Base-by-base conservation (phyloP, 495 filamentous ascomycete species). In the Penicillium cosmopolitanum region DNA sequence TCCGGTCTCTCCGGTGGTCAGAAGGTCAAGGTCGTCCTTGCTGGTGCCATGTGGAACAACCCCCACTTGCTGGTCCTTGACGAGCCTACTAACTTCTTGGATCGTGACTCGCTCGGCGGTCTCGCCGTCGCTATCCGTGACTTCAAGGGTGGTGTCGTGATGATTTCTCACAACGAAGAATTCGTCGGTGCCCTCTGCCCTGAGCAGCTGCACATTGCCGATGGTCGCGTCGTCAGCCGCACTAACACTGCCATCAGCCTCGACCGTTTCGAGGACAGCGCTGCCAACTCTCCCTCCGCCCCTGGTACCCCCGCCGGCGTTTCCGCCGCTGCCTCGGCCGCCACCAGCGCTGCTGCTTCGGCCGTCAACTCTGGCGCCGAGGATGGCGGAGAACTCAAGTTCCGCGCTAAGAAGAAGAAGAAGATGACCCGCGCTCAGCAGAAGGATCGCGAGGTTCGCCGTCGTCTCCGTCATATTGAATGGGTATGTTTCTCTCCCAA, bases 91-190 rank as follows among this genome's bases (percentile, higher is more conserved):
- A 98, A 98, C 82, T 98, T 97, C 84, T 85, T 98, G 78, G 95
- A 98, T 65, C 92, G 95, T 65, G 96, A 98, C 78, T 96, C 92
- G 0, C 87, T 98, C 9, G 95, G 95, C 65, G 95, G 94, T 71
- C 81, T 98, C 55, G 93, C 95, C 18, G 93, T 96, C 35, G 95
- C 95, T 56, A 97, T 98, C 70, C 90, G 92, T 62, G 95, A 98
- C 70, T 98, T 93, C 85, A 94, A 91, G 75, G 95, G 95, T 58
- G 95, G 95, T 71, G 96, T 98, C 3, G 91, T 98, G 60, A 96
- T 98, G 89, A 98, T 98, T 70, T 97, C 93, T 64, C 95, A 98
- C 80, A 97, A 98, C 85, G 90, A 97, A 67, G 96, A 98, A 73
- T 98, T 98, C 68, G 93, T 98, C 47, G 91, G 93, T 60, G 93